These are phyloP conservation scores for Bondarzewia mesenterica DNA, from an alignment of 1,284 basidiomycete species.

Conservation along the genomic window DNA sequence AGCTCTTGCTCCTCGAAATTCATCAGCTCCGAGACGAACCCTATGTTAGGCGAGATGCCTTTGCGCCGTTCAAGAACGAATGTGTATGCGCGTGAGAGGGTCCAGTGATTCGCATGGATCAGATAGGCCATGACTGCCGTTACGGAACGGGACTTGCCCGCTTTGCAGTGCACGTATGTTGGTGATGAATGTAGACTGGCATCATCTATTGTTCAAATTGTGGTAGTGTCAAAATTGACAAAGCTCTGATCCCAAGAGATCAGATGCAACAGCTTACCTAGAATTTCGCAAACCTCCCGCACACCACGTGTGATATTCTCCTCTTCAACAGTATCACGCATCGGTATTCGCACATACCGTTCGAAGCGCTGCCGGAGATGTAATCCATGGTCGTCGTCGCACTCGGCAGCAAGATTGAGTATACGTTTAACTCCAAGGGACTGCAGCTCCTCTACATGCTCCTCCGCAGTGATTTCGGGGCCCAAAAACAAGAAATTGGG, in stretches of 20 bases:
- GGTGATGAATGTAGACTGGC: conserved; percentile 82
- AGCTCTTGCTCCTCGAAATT: conserved; percentile 88
- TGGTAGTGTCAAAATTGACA: conserved; percentile 1
- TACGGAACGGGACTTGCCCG: conserved; percentile 93
- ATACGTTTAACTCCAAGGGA: conserved; percentile 80
- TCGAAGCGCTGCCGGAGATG: conserved; percentile 64
- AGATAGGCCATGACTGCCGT: conserved; percentile 96
- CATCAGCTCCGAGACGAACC: conserved; percentile 96
- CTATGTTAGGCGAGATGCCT: conserved; percentile 96
- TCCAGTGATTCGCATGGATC: conserved; percentile 95
- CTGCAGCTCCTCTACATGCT: conserved; percentile 70
- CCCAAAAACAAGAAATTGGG: conserved; percentile 89
- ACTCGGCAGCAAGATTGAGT: conserved; percentile 88
- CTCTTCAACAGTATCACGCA: conserved; percentile 94
- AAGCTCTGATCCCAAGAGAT: conserved; percentile 1
- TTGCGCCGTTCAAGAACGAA: conserved; percentile 88
- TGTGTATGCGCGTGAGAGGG: conserved; percentile 81
- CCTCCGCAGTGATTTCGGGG: conserved; percentile 70
- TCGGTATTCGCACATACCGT: conserved; percentile 79
- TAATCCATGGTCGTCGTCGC: conserved; percentile 76
- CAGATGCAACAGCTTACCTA: conserved; percentile 50
- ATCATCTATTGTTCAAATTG: conserved; percentile 53
- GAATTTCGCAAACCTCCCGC: conserved; percentile 75
- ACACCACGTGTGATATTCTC: conserved; percentile 81
- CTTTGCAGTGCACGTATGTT: conserved; percentile 95